These are phyloP conservation scores for Hypoxylon sp. DNA, from an alignment of 2,329 filamentous ascomycete genomes.

Conservation along the genomic window DNA sequence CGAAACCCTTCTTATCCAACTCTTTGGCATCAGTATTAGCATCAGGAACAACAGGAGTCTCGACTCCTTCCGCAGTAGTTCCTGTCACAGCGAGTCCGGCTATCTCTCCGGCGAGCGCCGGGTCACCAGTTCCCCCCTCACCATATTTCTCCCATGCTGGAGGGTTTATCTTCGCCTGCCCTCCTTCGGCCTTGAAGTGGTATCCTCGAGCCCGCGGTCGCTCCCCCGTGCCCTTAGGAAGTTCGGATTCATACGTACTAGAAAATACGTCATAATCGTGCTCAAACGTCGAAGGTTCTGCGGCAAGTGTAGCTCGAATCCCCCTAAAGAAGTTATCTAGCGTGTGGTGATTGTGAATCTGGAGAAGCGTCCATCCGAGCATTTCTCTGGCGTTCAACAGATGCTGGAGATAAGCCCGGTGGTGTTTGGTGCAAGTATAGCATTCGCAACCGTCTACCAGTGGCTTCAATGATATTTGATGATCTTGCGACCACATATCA, in stretches of 20 bases:
- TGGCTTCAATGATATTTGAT: constrained; percentile 74
- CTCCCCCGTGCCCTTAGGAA: constrained; percentile 81
- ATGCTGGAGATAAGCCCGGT: constrained; percentile 89
- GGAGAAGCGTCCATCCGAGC: constrained; percentile 93
- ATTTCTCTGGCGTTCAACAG: constrained; percentile 93
- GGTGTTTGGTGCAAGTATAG: constrained; percentile 86
- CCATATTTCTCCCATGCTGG: constrained; percentile 73
- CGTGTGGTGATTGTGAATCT: constrained; percentile 88
- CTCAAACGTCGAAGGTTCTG: constrained; percentile 72
- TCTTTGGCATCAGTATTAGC: constrained; percentile 58
- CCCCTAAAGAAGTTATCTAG: constrained; percentile 79
- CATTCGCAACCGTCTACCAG: constrained; percentile 77
- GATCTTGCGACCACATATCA: constrained; percentile 78
- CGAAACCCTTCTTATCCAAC: constrained; percentile 69
- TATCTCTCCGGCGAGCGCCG: constrained; percentile 61
- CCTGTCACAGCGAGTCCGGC: constrained; percentile 55
- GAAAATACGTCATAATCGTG: constrained; percentile 60
- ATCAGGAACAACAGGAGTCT: constrained; percentile 65
- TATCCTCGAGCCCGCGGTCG: constrained; percentile 87
- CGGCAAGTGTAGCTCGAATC: constrained; percentile 74
- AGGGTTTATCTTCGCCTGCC: constrained; percentile 75
- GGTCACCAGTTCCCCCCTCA: constrained; percentile 45
- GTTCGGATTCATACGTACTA: constrained; percentile 72
- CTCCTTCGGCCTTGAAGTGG: constrained; percentile 79
- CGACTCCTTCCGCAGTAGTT: constrained; percentile 57